These are phyloP conservation scores for Aureobasidium uvarum DNA, from an alignment of 2,329 filamentous ascomycete genomes.

Conservation along the genomic window DNA sequence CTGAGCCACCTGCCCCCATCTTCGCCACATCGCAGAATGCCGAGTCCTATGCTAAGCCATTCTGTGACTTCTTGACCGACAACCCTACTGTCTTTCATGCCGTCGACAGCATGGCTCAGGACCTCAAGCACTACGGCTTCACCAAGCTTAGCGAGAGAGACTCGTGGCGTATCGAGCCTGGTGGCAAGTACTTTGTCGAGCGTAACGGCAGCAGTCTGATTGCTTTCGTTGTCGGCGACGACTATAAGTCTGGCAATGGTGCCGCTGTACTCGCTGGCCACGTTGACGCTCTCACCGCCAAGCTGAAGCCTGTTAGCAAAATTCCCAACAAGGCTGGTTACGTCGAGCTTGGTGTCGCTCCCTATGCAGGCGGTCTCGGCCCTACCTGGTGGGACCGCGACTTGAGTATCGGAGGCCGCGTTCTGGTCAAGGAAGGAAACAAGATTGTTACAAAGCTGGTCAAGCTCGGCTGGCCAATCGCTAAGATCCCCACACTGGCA, in stretches of 20 bases:
- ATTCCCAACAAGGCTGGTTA: constrained; percentile 84
- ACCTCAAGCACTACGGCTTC: constrained; percentile 71
- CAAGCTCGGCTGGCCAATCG: constrained; percentile 92
- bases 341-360: constrained; percentile 84
- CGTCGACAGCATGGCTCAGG: constrained; percentile 72
- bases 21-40: constrained; percentile 22
- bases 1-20: not conserved
- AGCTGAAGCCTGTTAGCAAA: constrained; percentile 85
- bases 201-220: constrained; percentile 85
- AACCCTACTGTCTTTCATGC: constrained; percentile 95
- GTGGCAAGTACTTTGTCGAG: constrained; percentile 85
- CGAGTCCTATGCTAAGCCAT: constrained; percentile 69
- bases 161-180: constrained; percentile 74
- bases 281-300: constrained; percentile 87
- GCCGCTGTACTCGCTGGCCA: constrained; percentile 87
- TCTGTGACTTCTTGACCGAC: constrained; percentile 79
- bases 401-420: constrained; percentile 82
- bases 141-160: constrained; percentile 76
- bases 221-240: constrained; percentile 76
- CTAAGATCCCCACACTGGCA: constrained; percentile 84
- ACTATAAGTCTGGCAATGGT: constrained; percentile 81
- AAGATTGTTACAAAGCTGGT: constrained; percentile 81
- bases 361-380: constrained; percentile 85
- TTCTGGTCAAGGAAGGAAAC: constrained; percentile 75
- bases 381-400: constrained; percentile 97